phyloP scores from a whole-genome alignment of 1,284 basidiomycete genomes.

The Calocybe gambosa region DNA sequence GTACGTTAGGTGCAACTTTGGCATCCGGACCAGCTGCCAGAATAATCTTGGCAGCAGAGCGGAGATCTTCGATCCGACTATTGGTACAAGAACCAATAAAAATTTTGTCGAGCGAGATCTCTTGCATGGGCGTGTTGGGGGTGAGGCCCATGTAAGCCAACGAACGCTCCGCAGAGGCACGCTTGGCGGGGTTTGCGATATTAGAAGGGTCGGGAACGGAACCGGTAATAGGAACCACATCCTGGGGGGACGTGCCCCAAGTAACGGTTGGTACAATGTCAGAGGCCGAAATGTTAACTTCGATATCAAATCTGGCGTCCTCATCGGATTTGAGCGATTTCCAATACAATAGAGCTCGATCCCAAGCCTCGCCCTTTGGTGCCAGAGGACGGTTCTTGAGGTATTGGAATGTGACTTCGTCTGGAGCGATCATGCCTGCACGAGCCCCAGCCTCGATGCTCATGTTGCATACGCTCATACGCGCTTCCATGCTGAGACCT shows the following conservation, averaged over 20 bases:
- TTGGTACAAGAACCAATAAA: slow-evolving; percentile 98
- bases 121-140: slow-evolving; percentile 80
- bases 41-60: slow-evolving; percentile 83
- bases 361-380: slow-evolving; percentile 88
- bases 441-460: slow-evolving; percentile 95
- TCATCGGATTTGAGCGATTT: slow-evolving; percentile 80
- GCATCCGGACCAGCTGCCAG: slow-evolving; percentile 69
- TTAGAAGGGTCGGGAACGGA: slow-evolving; percentile 76
- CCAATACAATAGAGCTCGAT: slow-evolving; percentile 87
- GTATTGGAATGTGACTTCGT: slow-evolving; percentile 88
- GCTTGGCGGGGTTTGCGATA: slow-evolving; percentile 63
- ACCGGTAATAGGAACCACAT: slow-evolving; percentile 86
- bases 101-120: slow-evolving; percentile 86
- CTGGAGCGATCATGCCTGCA: slow-evolving; percentile 94
- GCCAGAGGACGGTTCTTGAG: slow-evolving; percentile 82
- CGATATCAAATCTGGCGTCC: slow-evolving; percentile 86
- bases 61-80: slow-evolving; percentile 92
- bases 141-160: slow-evolving; percentile 90
- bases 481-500: slow-evolving; percentile 89
- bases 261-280: slow-evolving; percentile 94
- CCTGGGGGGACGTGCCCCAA: slow-evolving; percentile 96
- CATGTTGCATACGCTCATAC: slow-evolving; percentile 99
- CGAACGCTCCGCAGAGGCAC: slow-evolving; percentile 73
- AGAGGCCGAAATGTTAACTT: slow-evolving; percentile 79
- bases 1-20: slow-evolving; percentile 75